Conservation (phyloP, 2,329 filamentous ascomycete genomes). For the Penicillium sp. region DNA sequence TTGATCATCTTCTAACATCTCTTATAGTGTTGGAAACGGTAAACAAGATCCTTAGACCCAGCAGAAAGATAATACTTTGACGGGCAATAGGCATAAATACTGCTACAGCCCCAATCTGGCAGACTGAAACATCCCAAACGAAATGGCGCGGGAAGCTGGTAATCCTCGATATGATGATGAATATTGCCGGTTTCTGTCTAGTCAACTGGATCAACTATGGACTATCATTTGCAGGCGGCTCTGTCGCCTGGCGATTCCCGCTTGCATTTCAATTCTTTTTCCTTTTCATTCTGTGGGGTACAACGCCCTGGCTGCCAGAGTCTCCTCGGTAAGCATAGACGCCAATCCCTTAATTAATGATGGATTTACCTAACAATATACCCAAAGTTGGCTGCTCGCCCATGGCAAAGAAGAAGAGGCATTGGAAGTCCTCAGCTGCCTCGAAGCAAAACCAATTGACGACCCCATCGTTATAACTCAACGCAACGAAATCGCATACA, state of each 20-base stretch:
- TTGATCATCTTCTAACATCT: constrained; percentile 26
- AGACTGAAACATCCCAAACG: constrained; percentile 47
- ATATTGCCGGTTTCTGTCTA: constrained; percentile 50
- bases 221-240: constrained; percentile 44
- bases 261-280: constrained; percentile 51
- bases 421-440: constrained; percentile 2
- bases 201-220: constrained; percentile 53
- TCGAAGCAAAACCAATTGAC: constrained; percentile 27
- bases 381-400: constrained; percentile 38
- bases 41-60: neutral
- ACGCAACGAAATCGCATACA: constrained; percentile 47
- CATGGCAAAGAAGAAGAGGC: constrained; percentile 7
- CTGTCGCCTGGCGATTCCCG: constrained; percentile 44
- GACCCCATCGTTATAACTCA: constrained; percentile 47
- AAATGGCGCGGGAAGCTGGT: constrained; percentile 45
- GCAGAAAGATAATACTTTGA: neutral
- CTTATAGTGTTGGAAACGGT: neutral
- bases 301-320: constrained; percentile 31
- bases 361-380: neutral
- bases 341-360: too few relatives aligned
- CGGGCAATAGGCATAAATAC: constrained; percentile 44
- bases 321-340: constrained; percentile 27
- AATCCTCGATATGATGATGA: constrained; percentile 49
- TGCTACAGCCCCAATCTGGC: constrained; percentile 50
- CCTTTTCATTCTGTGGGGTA: constrained; percentile 45